Base-by-base conservation (phyloP, 495 filamentous ascomycete genomes). In the Neurospora cerealis region DNA sequence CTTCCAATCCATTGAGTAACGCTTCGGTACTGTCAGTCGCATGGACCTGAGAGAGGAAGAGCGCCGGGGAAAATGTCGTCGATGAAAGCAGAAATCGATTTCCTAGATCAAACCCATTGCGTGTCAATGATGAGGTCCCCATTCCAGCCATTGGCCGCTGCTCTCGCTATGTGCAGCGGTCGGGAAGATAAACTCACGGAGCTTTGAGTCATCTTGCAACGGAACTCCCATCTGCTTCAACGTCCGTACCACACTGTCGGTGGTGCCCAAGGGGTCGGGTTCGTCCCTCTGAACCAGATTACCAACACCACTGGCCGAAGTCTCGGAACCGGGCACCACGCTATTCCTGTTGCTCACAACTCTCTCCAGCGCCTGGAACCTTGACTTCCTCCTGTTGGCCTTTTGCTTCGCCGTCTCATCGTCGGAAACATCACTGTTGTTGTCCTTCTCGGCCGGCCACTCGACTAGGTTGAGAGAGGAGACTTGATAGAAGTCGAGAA, bases 41-140 rank as follows among this genome's bases (percentile, higher is more conserved):
- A 81, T 99, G 96, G 71, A 94, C 93, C 78, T 98, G 93, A 1
- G 94, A 93, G 7, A 99, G 88, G 79, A 96, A 99, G 3, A 97
- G 86, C 6, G 93, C 89, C 17, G 96, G 96, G 0, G 93, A 96
- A 83, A 99, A 99, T 71, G 93, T 95, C 11, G 95, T 97, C 28
- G 95, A 98, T 10, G 93, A 96, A 6, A 98, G 89, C 39, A 99
- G 87, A 83, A 98, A 98, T 69, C 94, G 91, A 81, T 97, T 97
- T 46, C 92, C 93, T 92, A 71, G 36, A 32, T 13, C 48, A 46
- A 11, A 15, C 7, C 21, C 6, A 54, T 4, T 15, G 11, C 19
- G 28, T 66, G 71, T 76, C 70, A 75, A 70, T 72, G 41, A 38
- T 41, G 13, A 19, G 37, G 38, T 41, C 66, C 32, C 44, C 36